Percentiles rank a stretch among this genome's conserved stretches.
phyloP scores from a whole-genome alignment of 208 protist genomes.

The Histomonas meleagridis region DNA sequence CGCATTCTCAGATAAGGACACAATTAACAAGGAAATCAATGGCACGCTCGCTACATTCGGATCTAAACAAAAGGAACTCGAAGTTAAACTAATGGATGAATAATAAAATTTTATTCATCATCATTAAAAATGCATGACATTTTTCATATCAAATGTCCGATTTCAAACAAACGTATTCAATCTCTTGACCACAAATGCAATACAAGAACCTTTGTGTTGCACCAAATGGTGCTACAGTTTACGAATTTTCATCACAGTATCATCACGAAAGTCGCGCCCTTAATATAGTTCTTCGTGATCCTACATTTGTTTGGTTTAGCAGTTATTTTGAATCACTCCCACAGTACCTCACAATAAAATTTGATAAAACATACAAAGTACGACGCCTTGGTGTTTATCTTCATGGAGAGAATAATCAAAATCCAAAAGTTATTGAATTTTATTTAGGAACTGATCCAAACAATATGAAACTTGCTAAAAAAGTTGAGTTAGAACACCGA shows the following conservation, averaged over 20 bases:
- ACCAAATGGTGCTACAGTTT: slow-evolving; percentile 9
- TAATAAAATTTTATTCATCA: too few relatives aligned
- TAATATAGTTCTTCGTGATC: slow-evolving; percentile 10
- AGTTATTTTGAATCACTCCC: slow-evolving; percentile 21
- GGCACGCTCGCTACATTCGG: too few relatives aligned
- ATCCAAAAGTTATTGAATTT: slow-evolving; percentile 32
- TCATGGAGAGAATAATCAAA: slow-evolving; percentile 33
- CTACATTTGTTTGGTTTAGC: slow-evolving; percentile 33
- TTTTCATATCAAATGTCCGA: too few relatives aligned
- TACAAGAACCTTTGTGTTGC: slow-evolving; percentile 22
- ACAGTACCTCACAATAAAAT: slow-evolving; percentile 18
- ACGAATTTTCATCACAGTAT: slow-evolving; percentile 30
- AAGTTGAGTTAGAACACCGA: not conserved
- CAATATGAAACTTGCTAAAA: not conserved
- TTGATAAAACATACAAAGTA: not conserved
- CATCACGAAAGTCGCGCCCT: not conserved
- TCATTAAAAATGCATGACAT: too few relatives aligned
- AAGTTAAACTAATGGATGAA: too few relatives aligned
- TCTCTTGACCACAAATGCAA: too few relatives aligned
- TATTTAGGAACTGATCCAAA: not conserved
- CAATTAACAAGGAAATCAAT: too few relatives aligned
- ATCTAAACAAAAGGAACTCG: too few relatives aligned
- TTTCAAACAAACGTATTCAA: too few relatives aligned
- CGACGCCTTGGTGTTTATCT: not conserved
- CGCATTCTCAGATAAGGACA: too few relatives aligned